phyloP scores from a whole-genome alignment of 1,284 basidiomycete species.

The Microbotryomycetes sp. region DNA sequence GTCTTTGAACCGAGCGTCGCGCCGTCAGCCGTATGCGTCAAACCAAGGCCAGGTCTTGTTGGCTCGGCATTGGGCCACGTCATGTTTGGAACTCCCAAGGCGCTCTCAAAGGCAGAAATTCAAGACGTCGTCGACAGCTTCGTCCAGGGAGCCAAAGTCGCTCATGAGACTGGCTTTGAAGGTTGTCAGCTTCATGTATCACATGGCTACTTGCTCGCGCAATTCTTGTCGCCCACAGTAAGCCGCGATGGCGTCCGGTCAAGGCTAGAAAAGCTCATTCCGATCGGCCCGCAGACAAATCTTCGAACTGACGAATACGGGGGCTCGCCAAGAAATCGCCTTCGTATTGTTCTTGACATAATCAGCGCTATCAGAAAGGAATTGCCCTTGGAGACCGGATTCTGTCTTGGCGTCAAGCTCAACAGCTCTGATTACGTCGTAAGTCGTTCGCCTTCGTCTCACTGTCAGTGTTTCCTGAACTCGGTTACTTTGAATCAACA shows the following conservation, averaged over 20 bases:
- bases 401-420: conserved; percentile 76
- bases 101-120: conserved; percentile 58
- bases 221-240: conserved; percentile 75
- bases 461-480: background rate
- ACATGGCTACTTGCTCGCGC: conserved; percentile 65
- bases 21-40: conserved; percentile 60
- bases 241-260: conserved; percentile 7
- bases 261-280: conserved; percentile 1
- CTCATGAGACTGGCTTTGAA: conserved; percentile 69
- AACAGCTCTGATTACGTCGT: conserved; percentile 75
- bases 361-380: conserved; percentile 54
- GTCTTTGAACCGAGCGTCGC: conserved; percentile 58
- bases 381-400: conserved; percentile 49
- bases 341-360: conserved; percentile 56
- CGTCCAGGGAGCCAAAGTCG: conserved; percentile 59
- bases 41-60: conserved; percentile 41
- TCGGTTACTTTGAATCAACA: background rate
- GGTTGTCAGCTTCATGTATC: conserved; percentile 70
- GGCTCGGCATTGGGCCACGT: conserved; percentile 48
- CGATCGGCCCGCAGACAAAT: conserved; percentile 55
- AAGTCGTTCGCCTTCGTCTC: background rate
- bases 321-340: conserved; percentile 43
- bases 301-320: conserved; percentile 56
- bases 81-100: conserved; percentile 58
- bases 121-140: conserved; percentile 59